Conservation (phyloP, 2,329 filamentous ascomycete species). For the Moelleriella libera region DNA sequence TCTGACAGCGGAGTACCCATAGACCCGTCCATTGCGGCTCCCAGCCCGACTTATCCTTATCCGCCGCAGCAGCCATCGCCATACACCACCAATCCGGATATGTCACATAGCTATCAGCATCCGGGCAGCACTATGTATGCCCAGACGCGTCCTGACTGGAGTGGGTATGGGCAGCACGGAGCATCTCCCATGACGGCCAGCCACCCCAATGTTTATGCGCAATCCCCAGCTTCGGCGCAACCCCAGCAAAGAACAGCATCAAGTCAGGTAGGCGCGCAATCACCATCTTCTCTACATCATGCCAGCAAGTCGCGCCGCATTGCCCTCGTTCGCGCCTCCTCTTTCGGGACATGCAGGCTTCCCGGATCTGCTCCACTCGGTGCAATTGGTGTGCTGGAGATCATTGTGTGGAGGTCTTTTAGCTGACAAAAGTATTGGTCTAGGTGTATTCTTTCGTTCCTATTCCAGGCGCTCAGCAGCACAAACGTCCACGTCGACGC, state of each 20-base stretch:
- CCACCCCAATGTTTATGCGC: slow-evolving; percentile 34
- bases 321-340: too few relatives aligned
- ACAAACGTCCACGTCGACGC: slow-evolving; percentile 82
- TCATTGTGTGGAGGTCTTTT: background rate
- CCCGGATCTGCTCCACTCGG: background rate
- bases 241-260: slow-evolving; percentile 35
- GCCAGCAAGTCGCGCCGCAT: too few relatives aligned
- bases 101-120: slow-evolving; percentile 64
- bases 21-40: slow-evolving; percentile 95
- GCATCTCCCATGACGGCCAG: slow-evolving; percentile 33
- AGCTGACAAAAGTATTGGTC: too few relatives aligned
- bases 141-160: slow-evolving; percentile 64
- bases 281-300: background rate
- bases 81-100: slow-evolving; percentile 73
- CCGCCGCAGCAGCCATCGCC: slow-evolving; percentile 59
- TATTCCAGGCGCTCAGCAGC: slow-evolving; percentile 91
- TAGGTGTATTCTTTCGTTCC: slow-evolving; percentile 96
- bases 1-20: slow-evolving; percentile 97
- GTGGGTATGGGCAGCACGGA: slow-evolving; percentile 44
- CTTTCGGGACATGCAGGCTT: background rate
- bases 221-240: slow-evolving; percentile 39
- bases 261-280: slow-evolving; percentile 31
- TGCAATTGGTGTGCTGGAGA: background rate
- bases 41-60: slow-evolving; percentile 81
- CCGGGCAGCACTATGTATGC: slow-evolving; percentile 48